Evolutionary conservation across 306 rosid species (phyloP), one percentile per base, ranked within the genome.

Genomic region (Acacia confusa): DNA sequence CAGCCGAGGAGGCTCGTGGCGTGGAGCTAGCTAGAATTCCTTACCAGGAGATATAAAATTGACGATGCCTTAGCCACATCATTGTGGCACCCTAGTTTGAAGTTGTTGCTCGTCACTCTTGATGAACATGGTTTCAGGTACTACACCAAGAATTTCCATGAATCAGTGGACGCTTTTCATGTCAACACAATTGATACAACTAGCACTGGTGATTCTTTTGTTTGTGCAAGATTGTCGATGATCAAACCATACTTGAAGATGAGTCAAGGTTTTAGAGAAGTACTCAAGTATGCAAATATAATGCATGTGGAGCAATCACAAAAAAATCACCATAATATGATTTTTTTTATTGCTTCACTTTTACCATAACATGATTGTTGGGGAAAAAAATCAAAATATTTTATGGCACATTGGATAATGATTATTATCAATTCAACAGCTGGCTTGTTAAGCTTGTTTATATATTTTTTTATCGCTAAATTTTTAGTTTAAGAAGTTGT

Each of bases 301-400:
- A n/a, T 83, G 98, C 94, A 52, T 87, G 94, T 82, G 98, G 98
- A 86, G 98, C 98, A 78, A 94, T 94, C 74, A 94, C 98, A 27
- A n/a, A n/a, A n/a, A n/a, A n/a, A n/a, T n/a, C n/a, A n/a, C n/a
- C n/a, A n/a, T n/a, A n/a, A n/a, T n/a, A n/a, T n/a, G n/a, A n/a
- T n/a, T n/a, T n/a, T n/a, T n/a, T n/a, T n/a, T n/a, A n/a, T n/a
- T n/a, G n/a, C n/a, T n/a, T n/a, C n/a, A n/a, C n/a, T n/a, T n/a
- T n/a, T n/a, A n/a, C n/a, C n/a, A n/a, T n/a, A n/a, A n/a, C n/a
- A n/a, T n/a, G n/a, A n/a, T n/a, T n/a, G n/a, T n/a, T n/a, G n/a
- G n/a, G n/a, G n/a, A n/a, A n/a, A n/a, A n/a, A n/a, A n/a, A n/a
- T n/a, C n/a, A n/a, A n/a, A n/a, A n/a, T n/a, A n/a, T n/a, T n/a